Percentiles rank a stretch among this genome's conserved stretches.
Conservation (phyloP, 2,329 filamentous ascomycete genomes). For the Laburnicola sp. region DNA sequence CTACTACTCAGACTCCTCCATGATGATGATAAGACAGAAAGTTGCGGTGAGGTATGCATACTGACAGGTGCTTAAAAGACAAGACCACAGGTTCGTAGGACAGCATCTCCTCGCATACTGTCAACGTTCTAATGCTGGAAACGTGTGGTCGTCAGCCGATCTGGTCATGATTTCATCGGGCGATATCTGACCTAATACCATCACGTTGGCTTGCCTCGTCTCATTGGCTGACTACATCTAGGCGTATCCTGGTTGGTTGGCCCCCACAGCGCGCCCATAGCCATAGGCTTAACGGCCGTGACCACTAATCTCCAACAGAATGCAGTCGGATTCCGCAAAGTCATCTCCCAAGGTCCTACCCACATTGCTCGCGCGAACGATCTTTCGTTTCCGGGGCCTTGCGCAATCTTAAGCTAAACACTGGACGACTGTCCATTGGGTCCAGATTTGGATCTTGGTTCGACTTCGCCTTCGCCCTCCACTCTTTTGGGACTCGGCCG, state of each 20-base stretch:
- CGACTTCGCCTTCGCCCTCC: too few species aligned
- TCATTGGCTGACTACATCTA: slow-evolving; percentile 12
- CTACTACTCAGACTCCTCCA: not conserved
- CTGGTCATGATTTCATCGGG: not conserved
- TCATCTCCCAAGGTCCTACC: not conserved
- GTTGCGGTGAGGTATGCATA: slow-evolving; percentile 6
- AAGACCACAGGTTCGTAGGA: not conserved
- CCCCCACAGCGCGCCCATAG: not conserved
- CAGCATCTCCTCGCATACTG: not conserved
- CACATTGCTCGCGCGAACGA: not conserved
- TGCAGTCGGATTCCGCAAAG: not conserved
- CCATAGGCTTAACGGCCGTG: not conserved
- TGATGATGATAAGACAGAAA: not conserved
- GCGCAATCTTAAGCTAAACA: too few species aligned
- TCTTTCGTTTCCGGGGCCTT: not conserved
- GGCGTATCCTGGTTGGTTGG: not conserved
- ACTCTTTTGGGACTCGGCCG: not conserved
- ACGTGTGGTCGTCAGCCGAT: not conserved
- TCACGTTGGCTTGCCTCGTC: slow-evolving; percentile 6
- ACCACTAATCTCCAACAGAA: not conserved
- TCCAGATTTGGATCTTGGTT: too few species aligned
- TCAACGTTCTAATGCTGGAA: not conserved
- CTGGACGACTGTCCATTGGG: too few species aligned
- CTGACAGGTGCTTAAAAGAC: not conserved
- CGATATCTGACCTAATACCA: slow-evolving; percentile 27